Percentiles rank a stretch among this genome's conserved stretches.
phyloP scores from a whole-genome alignment of 1,139 yeast species.

The Hansenula lynferdii region DNA sequence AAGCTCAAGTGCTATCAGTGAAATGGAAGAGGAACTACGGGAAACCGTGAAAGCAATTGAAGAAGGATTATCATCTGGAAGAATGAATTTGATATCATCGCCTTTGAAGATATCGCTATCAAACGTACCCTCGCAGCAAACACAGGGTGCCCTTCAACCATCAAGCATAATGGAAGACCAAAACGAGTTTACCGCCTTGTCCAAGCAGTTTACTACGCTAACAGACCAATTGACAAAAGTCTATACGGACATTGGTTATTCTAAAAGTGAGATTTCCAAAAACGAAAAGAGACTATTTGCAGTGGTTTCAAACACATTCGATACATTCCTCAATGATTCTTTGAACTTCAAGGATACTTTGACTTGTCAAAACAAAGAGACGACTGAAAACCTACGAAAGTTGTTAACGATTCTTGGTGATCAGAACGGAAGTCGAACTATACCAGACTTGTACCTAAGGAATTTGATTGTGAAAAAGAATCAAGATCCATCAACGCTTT shows the following conservation, averaged over 20 bases:
- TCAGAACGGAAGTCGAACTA: slow-evolving; percentile 29
- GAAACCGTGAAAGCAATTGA: not conserved
- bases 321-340: slow-evolving; percentile 30
- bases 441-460: slow-evolving; percentile 33
- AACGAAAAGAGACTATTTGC: slow-evolving; percentile 31
- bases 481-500: slow-evolving; percentile 26
- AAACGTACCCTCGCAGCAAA: slow-evolving; percentile 2
- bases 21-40: not conserved
- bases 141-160: no score
- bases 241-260: slow-evolving; percentile 34
- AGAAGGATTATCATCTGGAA: not conserved
- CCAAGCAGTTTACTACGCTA: slow-evolving; percentile 27
- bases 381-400: slow-evolving; percentile 25
- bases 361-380: slow-evolving; percentile 23
- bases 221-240: slow-evolving; percentile 29
- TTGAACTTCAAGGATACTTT: slow-evolving; percentile 26
- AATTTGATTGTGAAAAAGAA: slow-evolving; percentile 27
- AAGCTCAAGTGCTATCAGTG: no score
- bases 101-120: slow-evolving; percentile 18
- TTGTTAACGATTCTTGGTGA: slow-evolving; percentile 29
- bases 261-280: slow-evolving; percentile 29
- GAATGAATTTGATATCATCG: slow-evolving; percentile 16
- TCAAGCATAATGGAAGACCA: no score
- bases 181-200: slow-evolving; percentile 25
- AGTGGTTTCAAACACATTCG: slow-evolving; percentile 29